Evolutionary conservation across 2,329 filamentous ascomycete species (phyloP).

Genomic region (Emydomyces testavorans): DNA sequence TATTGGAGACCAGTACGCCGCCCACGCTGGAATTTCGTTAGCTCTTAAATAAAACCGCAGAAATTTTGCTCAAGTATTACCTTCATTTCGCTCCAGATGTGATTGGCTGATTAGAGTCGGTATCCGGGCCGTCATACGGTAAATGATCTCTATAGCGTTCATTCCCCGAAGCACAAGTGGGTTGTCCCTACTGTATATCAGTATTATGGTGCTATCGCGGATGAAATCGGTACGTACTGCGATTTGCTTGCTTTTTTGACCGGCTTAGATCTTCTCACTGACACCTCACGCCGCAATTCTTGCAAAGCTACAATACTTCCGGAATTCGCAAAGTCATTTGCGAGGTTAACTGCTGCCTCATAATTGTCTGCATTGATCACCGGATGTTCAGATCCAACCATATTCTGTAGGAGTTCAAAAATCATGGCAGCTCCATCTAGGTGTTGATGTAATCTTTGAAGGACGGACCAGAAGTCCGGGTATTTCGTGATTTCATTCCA

Average conservation of each 20-base stretch:
- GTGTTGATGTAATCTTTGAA: slow-evolving; percentile 61
- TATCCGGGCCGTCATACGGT: slow-evolving; percentile 68
- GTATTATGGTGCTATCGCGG: slow-evolving; percentile 13
- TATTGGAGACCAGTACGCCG: slow-evolving; percentile 92
- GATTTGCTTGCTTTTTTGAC: slow-evolving; percentile 40
- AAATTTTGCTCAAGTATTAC: slow-evolving; percentile 35
- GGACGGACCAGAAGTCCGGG: slow-evolving; percentile 90
- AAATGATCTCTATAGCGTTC: slow-evolving; percentile 70
- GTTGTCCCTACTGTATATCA: slow-evolving; percentile 45
- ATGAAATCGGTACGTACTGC: slow-evolving; percentile 43
- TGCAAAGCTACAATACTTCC: slow-evolving; percentile 59
- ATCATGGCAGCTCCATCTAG: slow-evolving; percentile 62
- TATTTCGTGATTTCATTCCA: slow-evolving; percentile 91
- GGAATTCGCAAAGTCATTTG: slow-evolving; percentile 81
- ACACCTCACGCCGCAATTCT: slow-evolving; percentile 56
- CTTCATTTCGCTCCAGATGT: slow-evolving; percentile 76
- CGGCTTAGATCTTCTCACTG: slow-evolving; percentile 42
- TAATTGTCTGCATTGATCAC: slow-evolving; percentile 94
- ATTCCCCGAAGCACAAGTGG: slow-evolving; percentile 65
- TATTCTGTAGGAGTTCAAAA: slow-evolving; percentile 74
- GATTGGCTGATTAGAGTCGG: slow-evolving; percentile 84
- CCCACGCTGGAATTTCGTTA: slow-evolving; percentile 58
- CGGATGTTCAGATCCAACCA: slow-evolving; percentile 59
- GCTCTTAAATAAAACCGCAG: slow-evolving; percentile 16
- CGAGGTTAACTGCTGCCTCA: slow-evolving; percentile 67